Conservation (phyloP, 139 green algal genomes). For the Coelastrella sp. region DNA sequence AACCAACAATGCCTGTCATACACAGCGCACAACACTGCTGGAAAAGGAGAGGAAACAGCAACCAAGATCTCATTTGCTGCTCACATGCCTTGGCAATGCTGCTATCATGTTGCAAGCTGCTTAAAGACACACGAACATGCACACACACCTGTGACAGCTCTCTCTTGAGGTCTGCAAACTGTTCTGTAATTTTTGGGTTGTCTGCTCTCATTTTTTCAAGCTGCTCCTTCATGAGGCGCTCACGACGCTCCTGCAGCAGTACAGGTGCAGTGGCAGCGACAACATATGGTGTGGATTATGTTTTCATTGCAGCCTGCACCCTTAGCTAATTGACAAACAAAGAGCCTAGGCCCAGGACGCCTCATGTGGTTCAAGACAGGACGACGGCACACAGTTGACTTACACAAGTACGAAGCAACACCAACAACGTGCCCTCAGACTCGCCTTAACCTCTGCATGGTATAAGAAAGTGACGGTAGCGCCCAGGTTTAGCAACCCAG, state of each 20-base stretch:
- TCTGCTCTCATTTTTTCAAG: slow-evolving; percentile 93
- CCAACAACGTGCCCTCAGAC: slow-evolving; percentile 44
- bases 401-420: too few relatives aligned
- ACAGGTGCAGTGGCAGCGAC: neutral
- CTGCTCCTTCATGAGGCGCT: slow-evolving; percentile 92
- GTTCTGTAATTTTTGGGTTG: slow-evolving; percentile 99
- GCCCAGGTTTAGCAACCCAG: neutral
- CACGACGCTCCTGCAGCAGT: slow-evolving; percentile 74
- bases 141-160: slow-evolving; percentile 90
- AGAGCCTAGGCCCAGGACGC: too few relatives aligned
- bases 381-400: too few relatives aligned
- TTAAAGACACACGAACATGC: too few relatives aligned
- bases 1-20: too few relatives aligned
- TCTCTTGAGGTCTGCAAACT: slow-evolving; percentile 98
- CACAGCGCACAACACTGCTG: too few relatives aligned
- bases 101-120: too few relatives aligned
- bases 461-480: neutral
- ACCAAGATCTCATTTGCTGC: too few relatives aligned
- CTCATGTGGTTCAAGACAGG: too few relatives aligned
- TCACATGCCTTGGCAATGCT: too few relatives aligned
- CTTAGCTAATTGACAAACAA: too few relatives aligned
- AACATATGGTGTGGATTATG: neutral
- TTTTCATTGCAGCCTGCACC: neutral
- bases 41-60: too few relatives aligned
- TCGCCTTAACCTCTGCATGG: slow-evolving; percentile 56